Percentiles rank a stretch among this genome's conserved stretches.
phyloP scores from a whole-genome alignment of 23 red algal genomes.

The Gracilaria gracilis region DNA sequence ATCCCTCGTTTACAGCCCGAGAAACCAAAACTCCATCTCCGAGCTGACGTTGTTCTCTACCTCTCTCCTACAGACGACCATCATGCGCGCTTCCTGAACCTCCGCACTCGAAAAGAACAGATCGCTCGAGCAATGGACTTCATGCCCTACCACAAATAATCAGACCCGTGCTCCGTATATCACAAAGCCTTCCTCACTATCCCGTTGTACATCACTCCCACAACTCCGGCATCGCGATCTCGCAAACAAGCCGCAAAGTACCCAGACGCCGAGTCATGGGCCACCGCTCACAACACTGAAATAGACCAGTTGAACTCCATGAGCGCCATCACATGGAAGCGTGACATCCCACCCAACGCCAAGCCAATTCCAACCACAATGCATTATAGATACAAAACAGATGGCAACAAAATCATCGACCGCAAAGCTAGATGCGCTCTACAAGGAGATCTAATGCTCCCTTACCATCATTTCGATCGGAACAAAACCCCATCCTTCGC shows the following conservation, averaged over 20 bases:
- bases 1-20: not conserved
- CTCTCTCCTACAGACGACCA: not conserved
- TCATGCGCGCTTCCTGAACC: not conserved
- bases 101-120: not conserved
- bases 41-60: not conserved
- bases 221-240: not conserved
- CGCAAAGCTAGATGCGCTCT: conserved; percentile 7
- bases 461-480: conserved; percentile 29
- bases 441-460: conserved; percentile 30
- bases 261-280: conserved; percentile 41
- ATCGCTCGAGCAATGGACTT: not conserved
- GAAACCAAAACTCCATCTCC: not conserved
- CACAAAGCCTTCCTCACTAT: not conserved
- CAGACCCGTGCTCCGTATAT: not conserved
- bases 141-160: not conserved
- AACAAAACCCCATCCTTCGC: not conserved
- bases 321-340: conserved; percentile 10
- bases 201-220: too few relatives aligned
- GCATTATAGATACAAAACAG: conserved; percentile 6
- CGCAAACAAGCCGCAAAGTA: conserved; percentile 5
- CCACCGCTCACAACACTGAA: conserved; percentile 1
- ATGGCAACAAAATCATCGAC: conserved; percentile 5
- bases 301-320: conserved; percentile 21
- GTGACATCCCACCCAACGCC: not conserved
- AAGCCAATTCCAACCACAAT: conserved; percentile 6